Conservation (phyloP, 176 grass and related monocot species). For the Oryza meyeriana region DNA sequence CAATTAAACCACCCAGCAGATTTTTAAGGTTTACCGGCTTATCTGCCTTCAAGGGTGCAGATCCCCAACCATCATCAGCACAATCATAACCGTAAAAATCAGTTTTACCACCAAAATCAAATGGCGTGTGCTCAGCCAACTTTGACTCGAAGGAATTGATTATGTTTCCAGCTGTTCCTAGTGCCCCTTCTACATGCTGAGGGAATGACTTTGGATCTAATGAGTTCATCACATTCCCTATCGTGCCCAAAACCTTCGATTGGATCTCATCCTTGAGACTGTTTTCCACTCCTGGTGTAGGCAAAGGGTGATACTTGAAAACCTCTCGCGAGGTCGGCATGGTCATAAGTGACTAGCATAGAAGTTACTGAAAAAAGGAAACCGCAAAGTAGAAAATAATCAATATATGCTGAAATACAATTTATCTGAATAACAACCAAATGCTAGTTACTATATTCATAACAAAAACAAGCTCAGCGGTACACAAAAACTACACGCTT, state of each 20-base stretch:
- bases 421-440: too few species aligned
- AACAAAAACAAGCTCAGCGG: background rate
- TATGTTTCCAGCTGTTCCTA: constrained; percentile 31
- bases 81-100: constrained; percentile 43
- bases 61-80: constrained; percentile 22
- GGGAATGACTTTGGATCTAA: constrained; percentile 28
- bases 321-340: constrained; percentile 42
- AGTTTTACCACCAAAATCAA: constrained; percentile 8
- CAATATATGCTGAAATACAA: background rate
- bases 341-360: constrained; percentile 1
- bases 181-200: constrained; percentile 27
- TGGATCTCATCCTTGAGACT: constrained; percentile 39
- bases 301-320: constrained; percentile 44
- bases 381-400: background rate
- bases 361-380: constrained; percentile 28
- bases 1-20: constrained; percentile 45
- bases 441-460: background rate
- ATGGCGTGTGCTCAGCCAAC: constrained; percentile 19
- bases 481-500: background rate
- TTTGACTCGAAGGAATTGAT: constrained; percentile 36
- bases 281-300: constrained; percentile 27
- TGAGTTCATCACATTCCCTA: constrained; percentile 26
- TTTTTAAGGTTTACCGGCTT: constrained; percentile 64
- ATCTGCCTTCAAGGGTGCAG: constrained; percentile 21
- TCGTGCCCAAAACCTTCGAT: constrained; percentile 33